Percentiles rank a stretch among this genome's conserved stretches.
phyloP scores from a whole-genome alignment of 2,329 filamentous ascomycete genomes.

The Aspergillus eucalypticola region DNA sequence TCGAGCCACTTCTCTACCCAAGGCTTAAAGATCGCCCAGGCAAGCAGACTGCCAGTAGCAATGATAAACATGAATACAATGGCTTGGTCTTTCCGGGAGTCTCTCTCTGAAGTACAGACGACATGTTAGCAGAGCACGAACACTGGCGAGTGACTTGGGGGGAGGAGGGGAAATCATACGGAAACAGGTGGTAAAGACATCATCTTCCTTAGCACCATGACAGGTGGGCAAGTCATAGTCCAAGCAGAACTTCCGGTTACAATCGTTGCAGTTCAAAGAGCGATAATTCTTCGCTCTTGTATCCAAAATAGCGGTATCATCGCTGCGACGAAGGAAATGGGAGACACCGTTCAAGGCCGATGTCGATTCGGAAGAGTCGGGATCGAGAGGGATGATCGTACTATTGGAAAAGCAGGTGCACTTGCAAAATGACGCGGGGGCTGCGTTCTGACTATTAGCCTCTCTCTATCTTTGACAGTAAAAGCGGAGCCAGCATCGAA shows the following conservation, averaged over 20 bases:
- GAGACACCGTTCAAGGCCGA: conserved; percentile 24
- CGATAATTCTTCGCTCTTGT: conserved; percentile 39
- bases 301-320: conserved; percentile 17
- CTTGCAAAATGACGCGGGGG: conserved; percentile 67
- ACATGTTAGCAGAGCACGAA: background rate
- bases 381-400: conserved; percentile 66
- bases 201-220: conserved; percentile 62
- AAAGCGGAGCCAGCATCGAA: background rate
- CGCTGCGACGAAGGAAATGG: conserved; percentile 23
- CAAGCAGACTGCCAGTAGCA: conserved; percentile 60
- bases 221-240: conserved; percentile 64
- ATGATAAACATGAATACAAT: conserved; percentile 68
- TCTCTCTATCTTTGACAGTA: background rate
- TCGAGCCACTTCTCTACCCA: conserved; percentile 60
- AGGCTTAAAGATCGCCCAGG: conserved; percentile 61
- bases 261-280: conserved; percentile 62
- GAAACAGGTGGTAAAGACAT: conserved; percentile 67
- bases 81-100: conserved; percentile 66
- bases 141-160: background rate
- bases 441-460: conserved; percentile 23
- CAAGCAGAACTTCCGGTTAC: conserved; percentile 67
- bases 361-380: conserved; percentile 28
- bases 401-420: conserved; percentile 69
- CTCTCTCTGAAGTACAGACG: conserved; percentile 52
- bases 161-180: conserved; percentile 41